Evolutionary conservation across 1,284 basidiomycete genomes (phyloP).

Genomic region (Fistulinella staudtii): DNA sequence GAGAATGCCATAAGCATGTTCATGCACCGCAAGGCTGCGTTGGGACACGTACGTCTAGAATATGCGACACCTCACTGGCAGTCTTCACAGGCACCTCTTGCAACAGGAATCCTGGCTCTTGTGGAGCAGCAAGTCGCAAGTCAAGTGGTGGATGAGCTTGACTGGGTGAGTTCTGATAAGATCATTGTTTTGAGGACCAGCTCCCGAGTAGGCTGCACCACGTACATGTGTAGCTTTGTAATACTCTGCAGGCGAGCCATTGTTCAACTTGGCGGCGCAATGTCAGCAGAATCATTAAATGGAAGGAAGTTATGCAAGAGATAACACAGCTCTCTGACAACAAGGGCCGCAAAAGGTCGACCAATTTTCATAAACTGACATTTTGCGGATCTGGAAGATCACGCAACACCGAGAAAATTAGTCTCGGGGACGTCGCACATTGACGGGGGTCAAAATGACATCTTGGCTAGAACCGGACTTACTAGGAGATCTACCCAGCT

Average conservation of each 20-base stretch:
- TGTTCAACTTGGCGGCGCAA: constrained; percentile 22
- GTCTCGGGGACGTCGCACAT: not conserved
- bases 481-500: constrained; percentile 74
- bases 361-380: too few relatives aligned
- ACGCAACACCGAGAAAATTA: not conserved
- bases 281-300: constrained; percentile 11
- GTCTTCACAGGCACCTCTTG: constrained; percentile 65
- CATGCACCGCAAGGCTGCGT: not conserved
- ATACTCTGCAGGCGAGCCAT: constrained; percentile 25
- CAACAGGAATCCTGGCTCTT: constrained; percentile 69
- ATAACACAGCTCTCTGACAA: not conserved
- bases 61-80: constrained; percentile 65
- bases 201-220: constrained; percentile 6
- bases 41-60: constrained; percentile 53
- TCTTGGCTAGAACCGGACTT: constrained; percentile 21
- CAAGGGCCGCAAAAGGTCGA: not conserved
- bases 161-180: constrained; percentile 55
- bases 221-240: constrained; percentile 45
- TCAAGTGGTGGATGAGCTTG: constrained; percentile 62
- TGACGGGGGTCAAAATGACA: not conserved
- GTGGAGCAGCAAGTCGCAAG: constrained; percentile 57
- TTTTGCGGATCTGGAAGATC: too few relatives aligned
- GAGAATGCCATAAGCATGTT: constrained; percentile 3
- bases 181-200: constrained; percentile 4
- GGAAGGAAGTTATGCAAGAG: not conserved